phyloP scores from a whole-genome alignment of 2,329 filamentous ascomycete species.

The Coniella vitis region DNA sequence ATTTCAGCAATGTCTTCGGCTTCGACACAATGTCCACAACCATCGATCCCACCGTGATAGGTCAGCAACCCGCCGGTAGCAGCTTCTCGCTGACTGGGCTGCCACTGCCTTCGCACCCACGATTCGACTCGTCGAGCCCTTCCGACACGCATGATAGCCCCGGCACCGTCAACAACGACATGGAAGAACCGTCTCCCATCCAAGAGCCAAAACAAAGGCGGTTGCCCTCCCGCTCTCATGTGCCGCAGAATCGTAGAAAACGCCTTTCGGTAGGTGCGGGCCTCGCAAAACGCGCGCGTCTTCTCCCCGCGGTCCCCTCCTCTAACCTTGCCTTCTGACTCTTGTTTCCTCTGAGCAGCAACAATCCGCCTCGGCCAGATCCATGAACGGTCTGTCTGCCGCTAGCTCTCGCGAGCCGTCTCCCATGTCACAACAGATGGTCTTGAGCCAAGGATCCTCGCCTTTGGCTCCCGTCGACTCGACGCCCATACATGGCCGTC shows the following conservation, averaged over 20 bases:
- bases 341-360: constrained; percentile 26
- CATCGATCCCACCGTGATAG: constrained; percentile 29
- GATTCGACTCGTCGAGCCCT: constrained; percentile 17
- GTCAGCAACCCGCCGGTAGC: constrained; percentile 8
- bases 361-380: constrained; percentile 45
- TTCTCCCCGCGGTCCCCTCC: no score
- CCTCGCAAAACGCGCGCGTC: background rate
- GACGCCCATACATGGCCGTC: constrained; percentile 30
- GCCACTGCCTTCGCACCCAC: constrained; percentile 18
- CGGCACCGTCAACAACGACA: constrained; percentile 16
- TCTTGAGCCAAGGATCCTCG: constrained; percentile 46
- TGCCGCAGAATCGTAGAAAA: constrained; percentile 28
- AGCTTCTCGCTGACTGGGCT: constrained; percentile 22
- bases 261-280: constrained; percentile 33
- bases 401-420: constrained; percentile 47
- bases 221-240: constrained; percentile 11
- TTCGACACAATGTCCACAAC: constrained; percentile 27
- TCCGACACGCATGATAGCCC: constrained; percentile 43
- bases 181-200: constrained; percentile 17
- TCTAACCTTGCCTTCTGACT: no score
- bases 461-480: constrained; percentile 42
- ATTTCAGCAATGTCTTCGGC: constrained; percentile 31
- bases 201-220: constrained; percentile 5
- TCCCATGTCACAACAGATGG: constrained; percentile 41
- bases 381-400: constrained; percentile 42